These are phyloP conservation scores for Tylopilus subfusipes DNA, from an alignment of 768 basidiomycete species.

Conservation along the genomic window DNA sequence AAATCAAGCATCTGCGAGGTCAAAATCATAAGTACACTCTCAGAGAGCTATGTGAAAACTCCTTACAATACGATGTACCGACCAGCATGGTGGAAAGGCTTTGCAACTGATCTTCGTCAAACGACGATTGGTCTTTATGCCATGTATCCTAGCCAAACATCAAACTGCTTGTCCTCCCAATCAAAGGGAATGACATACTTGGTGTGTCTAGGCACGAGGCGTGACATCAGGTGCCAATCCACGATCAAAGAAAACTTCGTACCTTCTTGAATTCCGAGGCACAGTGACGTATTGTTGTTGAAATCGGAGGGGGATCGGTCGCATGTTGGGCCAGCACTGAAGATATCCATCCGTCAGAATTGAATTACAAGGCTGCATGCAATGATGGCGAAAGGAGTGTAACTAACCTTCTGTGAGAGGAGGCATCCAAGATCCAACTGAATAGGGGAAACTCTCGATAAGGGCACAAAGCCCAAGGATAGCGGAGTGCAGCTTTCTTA, in stretches of 20 bases:
- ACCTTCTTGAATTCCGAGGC: constrained; percentile 86
- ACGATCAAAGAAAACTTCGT: constrained; percentile 20
- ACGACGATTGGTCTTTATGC: constrained; percentile 83
- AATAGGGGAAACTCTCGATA: constrained; percentile 93
- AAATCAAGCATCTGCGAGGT: constrained; percentile 25
- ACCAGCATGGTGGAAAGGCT: constrained; percentile 85
- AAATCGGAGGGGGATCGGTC: constrained; percentile 85
- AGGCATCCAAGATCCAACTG: constrained; percentile 92
- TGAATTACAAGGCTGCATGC: neutral
- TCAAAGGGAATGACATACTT: constrained; percentile 37
- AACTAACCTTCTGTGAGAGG: constrained; percentile 67
- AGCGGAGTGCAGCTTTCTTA: constrained; percentile 80
- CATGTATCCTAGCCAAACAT: constrained; percentile 66
- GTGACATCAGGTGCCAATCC: constrained; percentile 4
- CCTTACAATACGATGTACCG: constrained; percentile 84
- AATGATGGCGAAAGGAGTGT: neutral
- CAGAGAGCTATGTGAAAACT: neutral
- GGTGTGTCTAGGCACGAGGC: constrained; percentile 48
- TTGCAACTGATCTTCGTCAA: constrained; percentile 87
- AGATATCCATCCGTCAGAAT: constrained; percentile 1
- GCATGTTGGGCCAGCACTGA: constrained; percentile 73
- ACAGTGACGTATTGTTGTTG: constrained; percentile 82
- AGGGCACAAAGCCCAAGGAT: constrained; percentile 93
- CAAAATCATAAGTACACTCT: constrained; percentile 12
- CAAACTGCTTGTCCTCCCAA: constrained; percentile 1